Evolutionary conservation across 169 alveolate species (phyloP).

Genomic region (Sarcocystis neurona): DNA sequence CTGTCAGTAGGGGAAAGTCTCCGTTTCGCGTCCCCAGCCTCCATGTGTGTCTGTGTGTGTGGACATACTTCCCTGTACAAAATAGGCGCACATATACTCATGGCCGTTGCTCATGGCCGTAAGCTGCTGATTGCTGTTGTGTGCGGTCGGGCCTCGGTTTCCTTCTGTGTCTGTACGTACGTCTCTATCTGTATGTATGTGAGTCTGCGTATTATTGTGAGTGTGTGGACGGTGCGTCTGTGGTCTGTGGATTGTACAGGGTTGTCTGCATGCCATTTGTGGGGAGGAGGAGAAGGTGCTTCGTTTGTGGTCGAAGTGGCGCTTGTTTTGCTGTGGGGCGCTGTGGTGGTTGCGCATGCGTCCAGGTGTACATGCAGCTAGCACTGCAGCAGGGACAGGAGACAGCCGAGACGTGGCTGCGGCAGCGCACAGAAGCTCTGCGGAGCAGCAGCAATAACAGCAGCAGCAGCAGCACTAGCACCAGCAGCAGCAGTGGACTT

Average conservation of each 20-base stretch:
- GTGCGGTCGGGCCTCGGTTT: neutral
- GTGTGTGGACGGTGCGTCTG: neutral
- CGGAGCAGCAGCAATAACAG: slow-evolving; percentile 10
- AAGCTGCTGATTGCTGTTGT: too few relatives aligned
- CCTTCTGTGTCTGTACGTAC: neutral
- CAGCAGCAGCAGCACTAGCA: slow-evolving; percentile 53
- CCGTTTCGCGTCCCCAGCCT: too few relatives aligned
- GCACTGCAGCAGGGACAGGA: slow-evolving; percentile 31
- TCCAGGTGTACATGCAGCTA: slow-evolving; percentile 20
- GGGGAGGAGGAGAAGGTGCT: neutral
- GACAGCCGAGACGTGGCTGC: slow-evolving; percentile 44
- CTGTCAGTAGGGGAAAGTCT: too few relatives aligned
- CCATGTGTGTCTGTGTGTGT: too few relatives aligned
- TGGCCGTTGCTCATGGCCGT: too few relatives aligned
- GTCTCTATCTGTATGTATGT: neutral
- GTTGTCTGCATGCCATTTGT: neutral
- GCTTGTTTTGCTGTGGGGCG: slow-evolving; percentile 7
- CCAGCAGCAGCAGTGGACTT: too few relatives aligned
- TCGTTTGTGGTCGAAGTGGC: neutral
- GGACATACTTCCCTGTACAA: too few relatives aligned
- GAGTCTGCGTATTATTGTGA: neutral
- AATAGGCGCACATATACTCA: too few relatives aligned
- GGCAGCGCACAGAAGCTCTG: slow-evolving; percentile 2
- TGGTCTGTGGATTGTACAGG: neutral
- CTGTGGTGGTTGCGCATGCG: too few relatives aligned